Conservation (phyloP, 2,329 filamentous ascomycete genomes). For the Huntiella decipiens region DNA sequence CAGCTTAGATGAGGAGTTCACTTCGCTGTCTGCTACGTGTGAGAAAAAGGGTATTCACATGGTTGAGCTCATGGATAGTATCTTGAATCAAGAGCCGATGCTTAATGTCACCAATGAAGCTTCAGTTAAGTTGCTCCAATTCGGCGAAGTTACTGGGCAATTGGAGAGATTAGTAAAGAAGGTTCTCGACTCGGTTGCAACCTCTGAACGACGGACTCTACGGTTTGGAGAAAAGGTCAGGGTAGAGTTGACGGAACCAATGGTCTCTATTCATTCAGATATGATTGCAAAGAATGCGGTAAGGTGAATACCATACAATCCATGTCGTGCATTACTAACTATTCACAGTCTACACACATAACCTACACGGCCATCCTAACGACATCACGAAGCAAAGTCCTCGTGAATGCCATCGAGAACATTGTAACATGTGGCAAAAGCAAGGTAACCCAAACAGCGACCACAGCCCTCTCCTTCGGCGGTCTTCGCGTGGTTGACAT, state of each 20-base stretch:
- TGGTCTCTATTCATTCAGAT: slow-evolving; percentile 35
- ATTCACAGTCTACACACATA: slow-evolving; percentile 1
- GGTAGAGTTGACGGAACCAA: slow-evolving; percentile 25
- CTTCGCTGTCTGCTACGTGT: background rate
- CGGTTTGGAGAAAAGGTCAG: slow-evolving; percentile 39
- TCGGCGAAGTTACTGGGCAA: slow-evolving; percentile 36
- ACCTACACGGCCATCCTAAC: background rate
- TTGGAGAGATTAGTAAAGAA: slow-evolving; percentile 37
- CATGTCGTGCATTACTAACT: slow-evolving; percentile 21
- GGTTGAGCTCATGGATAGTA: background rate
- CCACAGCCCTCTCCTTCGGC: too few species aligned
- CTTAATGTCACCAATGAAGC: slow-evolving; percentile 27
- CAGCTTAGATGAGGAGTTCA: slow-evolving; percentile 16
- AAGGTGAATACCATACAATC: slow-evolving; percentile 17
- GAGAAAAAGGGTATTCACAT: slow-evolving; percentile 13
- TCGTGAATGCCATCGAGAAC: slow-evolving; percentile 32
- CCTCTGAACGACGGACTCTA: slow-evolving; percentile 49
- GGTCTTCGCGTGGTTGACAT: too few species aligned
- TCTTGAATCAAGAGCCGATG: slow-evolving; percentile 23
- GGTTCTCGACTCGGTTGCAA: slow-evolving; percentile 49
- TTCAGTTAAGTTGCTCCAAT: slow-evolving; percentile 29
- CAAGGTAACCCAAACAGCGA: slow-evolving; percentile 10
- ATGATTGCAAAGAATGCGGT: slow-evolving; percentile 24
- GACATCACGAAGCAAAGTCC: slow-evolving; percentile 25
- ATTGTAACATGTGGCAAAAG: slow-evolving; percentile 41